phyloP scores from a whole-genome alignment of 257 asterid species.

The Fraxinus anomala region DNA sequence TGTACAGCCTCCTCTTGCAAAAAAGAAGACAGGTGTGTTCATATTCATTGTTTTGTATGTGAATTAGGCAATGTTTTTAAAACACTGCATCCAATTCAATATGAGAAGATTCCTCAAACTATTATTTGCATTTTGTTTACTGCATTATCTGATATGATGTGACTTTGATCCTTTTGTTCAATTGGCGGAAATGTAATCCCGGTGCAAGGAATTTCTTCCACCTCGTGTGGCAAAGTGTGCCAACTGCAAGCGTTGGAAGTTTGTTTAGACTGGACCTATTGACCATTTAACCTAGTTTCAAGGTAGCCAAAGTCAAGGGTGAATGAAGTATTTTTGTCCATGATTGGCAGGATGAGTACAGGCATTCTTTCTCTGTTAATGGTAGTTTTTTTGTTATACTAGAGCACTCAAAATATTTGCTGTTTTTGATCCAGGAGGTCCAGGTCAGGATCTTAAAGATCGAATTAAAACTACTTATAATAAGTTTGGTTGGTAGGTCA shows the following conservation, averaged over 20 bases:
- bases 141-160: not conserved
- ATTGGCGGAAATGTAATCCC: not conserved
- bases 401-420: not conserved
- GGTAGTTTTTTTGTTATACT: not conserved
- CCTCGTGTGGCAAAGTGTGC: not conserved
- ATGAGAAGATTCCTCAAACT: not conserved
- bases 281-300: not conserved
- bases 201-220: not conserved
- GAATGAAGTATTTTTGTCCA: not conserved
- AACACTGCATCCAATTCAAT: not conserved
- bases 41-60: not conserved
- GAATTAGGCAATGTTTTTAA: not conserved
- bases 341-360: not conserved
- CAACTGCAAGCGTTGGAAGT: not conserved
- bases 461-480: not conserved
- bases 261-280: not conserved
- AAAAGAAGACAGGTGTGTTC: conserved; percentile 48
- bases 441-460: not conserved
- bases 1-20: conserved; percentile 52
- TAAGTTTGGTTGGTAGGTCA: not conserved
- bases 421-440: not conserved
- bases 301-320: not conserved
- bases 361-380: not conserved
- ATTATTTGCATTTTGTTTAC: not conserved
- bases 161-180: not conserved